Percentiles rank a stretch among this genome's conserved stretches.
Conservation (phyloP, 78 protist species). For the Dictyostelium citrinum region DNA sequence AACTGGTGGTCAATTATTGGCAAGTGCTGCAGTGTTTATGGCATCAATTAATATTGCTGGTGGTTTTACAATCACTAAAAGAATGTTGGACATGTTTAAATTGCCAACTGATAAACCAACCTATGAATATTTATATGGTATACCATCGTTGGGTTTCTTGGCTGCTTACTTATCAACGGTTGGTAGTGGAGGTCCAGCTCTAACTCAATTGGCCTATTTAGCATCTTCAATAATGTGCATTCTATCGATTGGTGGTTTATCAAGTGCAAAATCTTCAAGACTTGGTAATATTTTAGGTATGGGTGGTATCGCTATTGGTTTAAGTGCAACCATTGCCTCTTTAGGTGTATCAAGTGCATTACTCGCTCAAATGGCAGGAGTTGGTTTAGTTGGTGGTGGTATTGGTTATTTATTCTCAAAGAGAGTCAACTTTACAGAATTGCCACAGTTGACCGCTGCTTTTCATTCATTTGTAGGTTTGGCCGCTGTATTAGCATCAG, state of each 20-base stretch:
- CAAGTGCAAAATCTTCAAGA: conserved; percentile 47
- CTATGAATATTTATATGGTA: conserved; percentile 50
- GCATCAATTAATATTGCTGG: conserved; percentile 96
- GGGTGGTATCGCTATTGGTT: conserved; percentile 77
- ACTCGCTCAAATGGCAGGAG: conserved; percentile 7
- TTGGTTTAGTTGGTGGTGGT: conserved; percentile 51
- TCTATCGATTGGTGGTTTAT: conserved; percentile 56
- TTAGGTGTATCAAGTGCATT: neutral
- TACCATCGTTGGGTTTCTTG: conserved; percentile 47
- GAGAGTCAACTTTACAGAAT: conserved; percentile 64
- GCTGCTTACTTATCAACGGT: conserved; percentile 46
- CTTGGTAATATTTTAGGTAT: conserved; percentile 73
- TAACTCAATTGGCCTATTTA: conserved; percentile 39
- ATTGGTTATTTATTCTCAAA: conserved; percentile 69
- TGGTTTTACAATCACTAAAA: conserved; percentile 96
- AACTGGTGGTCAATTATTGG: conserved; percentile 59
- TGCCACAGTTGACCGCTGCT: conserved; percentile 89
- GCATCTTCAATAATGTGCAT: conserved; percentile 40
- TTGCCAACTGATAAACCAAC: conserved; percentile 53
- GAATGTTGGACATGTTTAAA: conserved; percentile 97
- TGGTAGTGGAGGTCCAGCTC: neutral
- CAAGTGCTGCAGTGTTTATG: conserved; percentile 86
- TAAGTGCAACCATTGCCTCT: conserved; percentile 37
- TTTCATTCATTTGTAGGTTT: conserved; percentile 92
- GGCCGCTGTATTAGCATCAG: conserved; percentile 79